phyloP scores from a whole-genome alignment of 106 monocot species.

The Chionographis japonica region DNA sequence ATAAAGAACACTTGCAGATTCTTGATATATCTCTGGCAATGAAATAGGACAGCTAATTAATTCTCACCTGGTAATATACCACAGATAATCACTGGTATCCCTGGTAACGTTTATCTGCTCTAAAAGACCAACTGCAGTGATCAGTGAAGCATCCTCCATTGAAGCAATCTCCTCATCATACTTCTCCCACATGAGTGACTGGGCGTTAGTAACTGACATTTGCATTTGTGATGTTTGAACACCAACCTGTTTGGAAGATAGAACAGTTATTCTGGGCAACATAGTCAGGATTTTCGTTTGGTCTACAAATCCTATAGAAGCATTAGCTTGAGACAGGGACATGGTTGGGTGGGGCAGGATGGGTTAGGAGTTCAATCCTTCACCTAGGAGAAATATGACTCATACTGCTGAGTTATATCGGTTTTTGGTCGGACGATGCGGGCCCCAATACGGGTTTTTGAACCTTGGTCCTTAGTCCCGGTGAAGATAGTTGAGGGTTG shows the following conservation, averaged over 20 bases:
- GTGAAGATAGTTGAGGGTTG: too few species aligned
- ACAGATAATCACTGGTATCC: constrained; percentile 88
- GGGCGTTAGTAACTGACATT: constrained; percentile 46
- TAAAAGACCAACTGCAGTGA: constrained; percentile 67
- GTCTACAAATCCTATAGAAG: not conserved
- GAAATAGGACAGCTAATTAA: not conserved
- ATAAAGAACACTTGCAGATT: too few species aligned
- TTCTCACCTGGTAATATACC: constrained; percentile 86
- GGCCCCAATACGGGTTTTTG: too few species aligned
- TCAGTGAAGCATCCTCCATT: constrained; percentile 42
- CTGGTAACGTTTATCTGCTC: constrained; percentile 98
- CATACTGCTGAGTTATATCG: too few species aligned
- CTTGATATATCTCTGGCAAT: not conserved
- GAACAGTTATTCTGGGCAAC: not conserved
- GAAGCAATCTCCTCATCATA: constrained; percentile 89
- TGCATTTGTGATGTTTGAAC: constrained; percentile 92
- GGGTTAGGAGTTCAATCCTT: too few species aligned
- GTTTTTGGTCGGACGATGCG: too few species aligned
- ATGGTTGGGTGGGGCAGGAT: not conserved
- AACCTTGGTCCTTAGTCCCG: too few species aligned
- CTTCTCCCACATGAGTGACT: constrained; percentile 78
- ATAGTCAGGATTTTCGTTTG: not conserved
- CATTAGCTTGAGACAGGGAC: not conserved
- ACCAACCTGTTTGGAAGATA: constrained; percentile 51
- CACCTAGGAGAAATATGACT: too few species aligned